Percentiles rank a stretch among this genome's conserved stretches.
Evolutionary conservation across 2,329 filamentous ascomycete genomes (phyloP).

Genomic region (Penicillium griseofulvum): DNA sequence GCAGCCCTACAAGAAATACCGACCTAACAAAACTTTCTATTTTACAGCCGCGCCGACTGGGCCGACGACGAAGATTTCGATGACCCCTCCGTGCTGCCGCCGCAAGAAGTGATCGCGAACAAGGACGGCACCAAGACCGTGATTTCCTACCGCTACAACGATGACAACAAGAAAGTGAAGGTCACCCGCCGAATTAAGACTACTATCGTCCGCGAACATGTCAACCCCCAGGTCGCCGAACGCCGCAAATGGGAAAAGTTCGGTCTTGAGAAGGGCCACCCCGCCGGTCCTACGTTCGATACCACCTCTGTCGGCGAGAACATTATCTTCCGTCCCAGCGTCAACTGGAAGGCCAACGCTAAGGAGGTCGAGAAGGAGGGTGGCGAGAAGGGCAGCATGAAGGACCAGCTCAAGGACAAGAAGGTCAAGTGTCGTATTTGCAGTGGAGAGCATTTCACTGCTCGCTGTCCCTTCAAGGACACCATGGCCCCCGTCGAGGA

Average conservation of each 20-base stretch:
- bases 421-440: slow-evolving; percentile 99
- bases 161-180: slow-evolving; percentile 94
- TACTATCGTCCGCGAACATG: slow-evolving; percentile 84
- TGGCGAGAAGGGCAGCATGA: slow-evolving; percentile 60
- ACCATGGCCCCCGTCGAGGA: slow-evolving; percentile 78
- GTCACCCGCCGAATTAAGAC: slow-evolving; percentile 93
- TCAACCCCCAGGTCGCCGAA: slow-evolving; percentile 95
- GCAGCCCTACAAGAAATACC: background rate
- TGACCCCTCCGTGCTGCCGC: slow-evolving; percentile 79
- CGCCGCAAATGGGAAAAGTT: slow-evolving; percentile 93
- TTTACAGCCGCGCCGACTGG: slow-evolving; percentile 70
- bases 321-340: slow-evolving; percentile 89
- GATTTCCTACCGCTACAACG: slow-evolving; percentile 84
- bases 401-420: slow-evolving; percentile 84
- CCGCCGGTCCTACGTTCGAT: slow-evolving; percentile 76
- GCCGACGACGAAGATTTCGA: slow-evolving; percentile 88
- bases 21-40: slow-evolving; percentile 20
- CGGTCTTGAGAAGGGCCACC: slow-evolving; percentile 81
- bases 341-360: slow-evolving; percentile 91
- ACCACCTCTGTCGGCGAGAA: slow-evolving; percentile 96
- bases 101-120: slow-evolving; percentile 87
- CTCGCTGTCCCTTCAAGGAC: slow-evolving; percentile 98
- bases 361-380: slow-evolving; percentile 61
- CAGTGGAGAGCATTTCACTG: slow-evolving; percentile 98
- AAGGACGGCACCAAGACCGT: slow-evolving; percentile 98